Base-by-base conservation (phyloP, 139 green algal genomes). In the Nannochloris sp. region DNA sequence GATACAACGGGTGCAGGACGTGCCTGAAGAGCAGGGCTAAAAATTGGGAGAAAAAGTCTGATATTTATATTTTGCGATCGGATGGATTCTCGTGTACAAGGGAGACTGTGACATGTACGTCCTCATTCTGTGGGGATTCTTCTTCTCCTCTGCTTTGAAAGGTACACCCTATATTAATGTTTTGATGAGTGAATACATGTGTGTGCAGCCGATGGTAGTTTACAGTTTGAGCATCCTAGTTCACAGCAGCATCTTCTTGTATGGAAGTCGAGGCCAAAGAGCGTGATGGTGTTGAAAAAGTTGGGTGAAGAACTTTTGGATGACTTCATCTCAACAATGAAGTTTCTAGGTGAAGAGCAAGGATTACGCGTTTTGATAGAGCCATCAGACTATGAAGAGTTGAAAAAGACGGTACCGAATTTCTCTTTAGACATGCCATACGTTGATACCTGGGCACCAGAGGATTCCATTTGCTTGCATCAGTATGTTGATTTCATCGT, bases 191-290 rank as follows among this genome's bases (percentile, higher is more conserved):
- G 44, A 19, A 15, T 50, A 21, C 18, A 25, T 50, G 44, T 63
- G 7, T 56, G 6, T 70, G 61, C 75, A 91, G 85, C 81, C 54
- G 81, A 57, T 25, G 81, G 80, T 40, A 87, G 81, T 43, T 73
- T 99, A 12, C 75, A 81, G 24, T 96, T 99, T 68, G 81, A 85
- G 0, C 84, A 90, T 62, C 88, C 93, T 29, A 89, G 68, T 76
- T 96, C 88, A 4, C 91, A 99, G 75, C 92, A 99, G 71, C 86
- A 97, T 57, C 75, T 98, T 46, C 82, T 99, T 10, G 87, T 98
- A 31, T 99, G 93, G 93, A 85, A 91, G 59, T 72, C 81, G 1
- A 68, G 70, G 23, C 93, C 93, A 0, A 81, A 76, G 18, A 95
- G 84, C 24, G 90, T 94, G 3, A 87, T 99, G 78, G 68, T 99